Conservation (phyloP, 176 grass and related monocot genomes). For the Avena atlantica region DNA sequence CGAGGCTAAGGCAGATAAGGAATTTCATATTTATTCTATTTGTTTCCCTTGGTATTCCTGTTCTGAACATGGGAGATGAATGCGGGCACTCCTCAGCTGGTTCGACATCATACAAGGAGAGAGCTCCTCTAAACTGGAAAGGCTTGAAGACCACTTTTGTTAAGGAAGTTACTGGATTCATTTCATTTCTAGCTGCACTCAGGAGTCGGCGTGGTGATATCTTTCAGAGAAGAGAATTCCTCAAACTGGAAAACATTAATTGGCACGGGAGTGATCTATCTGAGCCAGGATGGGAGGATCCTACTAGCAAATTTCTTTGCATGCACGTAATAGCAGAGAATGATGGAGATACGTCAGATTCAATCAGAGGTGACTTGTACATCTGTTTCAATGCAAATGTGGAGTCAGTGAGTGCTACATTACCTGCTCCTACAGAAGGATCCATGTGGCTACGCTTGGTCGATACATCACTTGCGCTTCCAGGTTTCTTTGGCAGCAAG, state of each 20-base stretch:
- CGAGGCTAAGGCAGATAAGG: constrained; percentile 78
- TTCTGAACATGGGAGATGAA: constrained; percentile 97
- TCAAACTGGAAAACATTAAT: constrained; percentile 83
- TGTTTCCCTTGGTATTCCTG: constrained; percentile 79
- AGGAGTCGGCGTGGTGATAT: constrained; percentile 65
- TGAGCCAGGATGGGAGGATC: constrained; percentile 69
- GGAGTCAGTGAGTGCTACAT: constrained; percentile 45
- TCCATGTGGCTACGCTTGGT: constrained; percentile 81
- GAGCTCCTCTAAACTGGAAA: constrained; percentile 74
- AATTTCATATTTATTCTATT: constrained; percentile 88
- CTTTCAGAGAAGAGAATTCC: constrained; percentile 81
- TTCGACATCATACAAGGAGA: constrained; percentile 65
- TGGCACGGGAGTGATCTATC: constrained; percentile 79
- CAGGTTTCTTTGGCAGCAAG: constrained; percentile 70
- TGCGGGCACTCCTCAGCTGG: constrained; percentile 73
- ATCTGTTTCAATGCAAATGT: constrained; percentile 78
- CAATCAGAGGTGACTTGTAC: constrained; percentile 62
- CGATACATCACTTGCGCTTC: constrained; percentile 90
- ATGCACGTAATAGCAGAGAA: constrained; percentile 65
- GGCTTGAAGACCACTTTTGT: constrained; percentile 62
- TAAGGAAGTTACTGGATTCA: constrained; percentile 76
- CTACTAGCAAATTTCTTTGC: constrained; percentile 71
- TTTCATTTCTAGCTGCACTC: constrained; percentile 76
- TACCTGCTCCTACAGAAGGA: constrained; percentile 68
- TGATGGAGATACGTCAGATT: constrained; percentile 33